Evolutionary conservation across 805 yeast genomes (phyloP), one percentile per base, ranked within the genome.

Genomic region (Zygosaccharomyces bailii): DNA sequence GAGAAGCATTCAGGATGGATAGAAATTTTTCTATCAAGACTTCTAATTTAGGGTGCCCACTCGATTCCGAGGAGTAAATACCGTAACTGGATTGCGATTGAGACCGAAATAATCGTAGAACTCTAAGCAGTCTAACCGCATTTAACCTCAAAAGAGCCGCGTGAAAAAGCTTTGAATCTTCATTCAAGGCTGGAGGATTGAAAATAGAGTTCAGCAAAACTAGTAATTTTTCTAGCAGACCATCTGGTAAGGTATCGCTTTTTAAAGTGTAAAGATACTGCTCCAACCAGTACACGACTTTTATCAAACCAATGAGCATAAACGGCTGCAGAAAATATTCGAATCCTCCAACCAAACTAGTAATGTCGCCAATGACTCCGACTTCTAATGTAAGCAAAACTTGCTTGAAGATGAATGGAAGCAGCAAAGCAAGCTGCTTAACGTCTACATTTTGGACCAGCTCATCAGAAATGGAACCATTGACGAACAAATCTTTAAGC

Each of bases 301-400:
- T 76, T 4, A 77, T 66, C 25, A 80, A 57, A 9, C 82, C 75
- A 5, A 76, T 69, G 1, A 85, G 70, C 51, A 91, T 69, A 50
- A 86, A 85, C 2, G 87, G 84, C 56, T 90, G 96, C 35, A 85
- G 70, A 53, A 91, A 84, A 56, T 90, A 88, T 56, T 90, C 97
- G 27, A 91, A 69, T 0, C 96, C 97, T 44, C 85, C 86, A 38
- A 73, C 74, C 32, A 88, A 69, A 4, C 79, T 74, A 3, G 80
- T 82, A 7, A 74, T 60, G 51, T 80, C 83, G 3, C 86, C 70
- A 10, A 78, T 65, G 1, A 76, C 78, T 18, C 73, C 63, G 4
- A 51, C 41, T 17, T 75, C 73, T 39, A 78, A 71, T 0, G 95
- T 86, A 11, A 73, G 60, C 9, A 86, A 70, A 0, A 87, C 82